Conservation (phyloP, 2,329 filamentous ascomycete species). For the Aspergillus sp. region DNA sequence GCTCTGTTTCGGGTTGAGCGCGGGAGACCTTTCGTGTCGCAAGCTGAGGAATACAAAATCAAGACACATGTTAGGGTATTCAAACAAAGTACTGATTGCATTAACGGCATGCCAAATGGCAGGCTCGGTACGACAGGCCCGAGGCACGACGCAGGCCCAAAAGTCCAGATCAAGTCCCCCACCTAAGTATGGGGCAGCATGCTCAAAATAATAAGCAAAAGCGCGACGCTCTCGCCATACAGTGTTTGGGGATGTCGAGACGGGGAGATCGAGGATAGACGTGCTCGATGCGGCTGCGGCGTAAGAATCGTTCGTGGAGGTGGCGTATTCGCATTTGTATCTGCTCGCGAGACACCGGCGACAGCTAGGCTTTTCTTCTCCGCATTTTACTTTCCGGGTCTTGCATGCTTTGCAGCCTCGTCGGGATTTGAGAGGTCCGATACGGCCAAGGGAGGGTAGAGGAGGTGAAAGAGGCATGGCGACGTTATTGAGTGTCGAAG, state of each 20-base stretch:
- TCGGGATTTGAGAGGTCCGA: slow-evolving; percentile 20
- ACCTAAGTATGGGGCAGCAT: slow-evolving; percentile 28
- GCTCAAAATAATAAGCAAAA: slow-evolving; percentile 38
- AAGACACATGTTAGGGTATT: slow-evolving; percentile 22
- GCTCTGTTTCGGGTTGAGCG: slow-evolving; percentile 21
- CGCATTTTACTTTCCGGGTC: slow-evolving; percentile 36
- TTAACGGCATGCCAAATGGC: slow-evolving; percentile 39
- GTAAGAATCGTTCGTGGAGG: not conserved
- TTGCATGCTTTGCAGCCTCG: slow-evolving; percentile 34
- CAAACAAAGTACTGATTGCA: slow-evolving; percentile 36
- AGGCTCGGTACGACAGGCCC: slow-evolving; percentile 33
- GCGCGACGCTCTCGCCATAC: slow-evolving; percentile 34
- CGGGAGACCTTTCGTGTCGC: not conserved
- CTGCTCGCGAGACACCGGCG: slow-evolving; percentile 31
- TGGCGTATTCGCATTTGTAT: slow-evolving; percentile 34
- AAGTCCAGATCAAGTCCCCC: slow-evolving; percentile 34
- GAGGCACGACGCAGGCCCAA: slow-evolving; percentile 34
- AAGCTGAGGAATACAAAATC: slow-evolving; percentile 8
- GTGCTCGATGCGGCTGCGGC: not conserved
- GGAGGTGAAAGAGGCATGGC: not conserved
- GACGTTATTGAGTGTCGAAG: not conserved
- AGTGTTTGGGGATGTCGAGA: slow-evolving; percentile 20
- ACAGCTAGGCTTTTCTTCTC: slow-evolving; percentile 35
- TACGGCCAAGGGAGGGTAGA: not conserved
- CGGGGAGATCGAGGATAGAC: not conserved